Conservation (phyloP, 768 basidiomycete genomes). For the Macrolepiota albuminosa region DNA sequence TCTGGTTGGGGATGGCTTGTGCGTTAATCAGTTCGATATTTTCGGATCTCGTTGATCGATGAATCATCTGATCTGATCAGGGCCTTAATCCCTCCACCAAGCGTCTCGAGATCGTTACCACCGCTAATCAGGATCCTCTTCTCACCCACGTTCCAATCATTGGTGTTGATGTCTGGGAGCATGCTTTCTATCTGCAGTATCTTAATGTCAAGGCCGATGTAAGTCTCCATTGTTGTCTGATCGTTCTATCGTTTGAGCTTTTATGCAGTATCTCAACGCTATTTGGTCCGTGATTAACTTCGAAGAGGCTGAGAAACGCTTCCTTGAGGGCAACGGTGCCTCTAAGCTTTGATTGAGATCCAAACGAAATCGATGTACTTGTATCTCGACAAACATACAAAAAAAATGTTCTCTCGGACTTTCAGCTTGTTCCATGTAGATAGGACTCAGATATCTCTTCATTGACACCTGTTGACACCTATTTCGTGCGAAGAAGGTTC, state of each 20-base stretch:
- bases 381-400: not conserved
- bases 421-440: not conserved
- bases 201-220: constrained; percentile 92
- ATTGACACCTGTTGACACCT: not conserved
- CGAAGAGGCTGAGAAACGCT: constrained; percentile 68
- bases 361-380: not conserved
- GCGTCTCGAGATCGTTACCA: constrained; percentile 83
- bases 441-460: not conserved
- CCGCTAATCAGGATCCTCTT: constrained; percentile 94
- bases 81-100: constrained; percentile 64
- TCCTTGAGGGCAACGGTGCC: constrained; percentile 20
- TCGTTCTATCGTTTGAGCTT: not conserved
- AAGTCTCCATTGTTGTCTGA: constrained; percentile 27
- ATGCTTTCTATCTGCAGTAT: constrained; percentile 96
- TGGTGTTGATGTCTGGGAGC: constrained; percentile 95
- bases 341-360: constrained; percentile 19
- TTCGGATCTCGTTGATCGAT: not conserved
- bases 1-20: constrained; percentile 98
- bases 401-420: not conserved
- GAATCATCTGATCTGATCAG: constrained; percentile 27
- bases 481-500: too few species aligned
- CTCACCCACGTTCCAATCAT: constrained; percentile 74
- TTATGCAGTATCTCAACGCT: constrained; percentile 69
- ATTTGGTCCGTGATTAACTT: constrained; percentile 93
- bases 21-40: constrained; percentile 27